Conservation (phyloP, 2,329 filamentous ascomycete species). For the Aaosphaeria arxii region DNA sequence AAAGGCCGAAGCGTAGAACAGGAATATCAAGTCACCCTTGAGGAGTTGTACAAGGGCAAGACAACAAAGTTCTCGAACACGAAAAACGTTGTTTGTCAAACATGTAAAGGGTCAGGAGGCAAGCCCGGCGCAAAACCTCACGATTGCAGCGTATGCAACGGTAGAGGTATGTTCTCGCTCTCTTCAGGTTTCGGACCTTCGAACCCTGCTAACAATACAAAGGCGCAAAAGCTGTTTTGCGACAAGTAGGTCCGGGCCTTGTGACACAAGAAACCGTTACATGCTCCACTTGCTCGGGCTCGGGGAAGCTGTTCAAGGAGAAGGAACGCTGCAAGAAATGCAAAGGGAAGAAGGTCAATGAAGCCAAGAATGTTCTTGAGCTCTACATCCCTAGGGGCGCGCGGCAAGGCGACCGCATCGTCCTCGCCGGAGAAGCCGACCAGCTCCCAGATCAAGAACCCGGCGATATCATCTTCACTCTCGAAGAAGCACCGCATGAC, state of each 20-base stretch:
- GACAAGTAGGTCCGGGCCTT: constrained; percentile 81
- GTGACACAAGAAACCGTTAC: constrained; percentile 75
- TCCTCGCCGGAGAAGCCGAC: constrained; percentile 90
- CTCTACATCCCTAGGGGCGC: constrained; percentile 89
- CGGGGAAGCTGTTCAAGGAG: constrained; percentile 85
- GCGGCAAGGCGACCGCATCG: constrained; percentile 79
- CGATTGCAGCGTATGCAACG: constrained; percentile 80
- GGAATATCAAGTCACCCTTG: constrained; percentile 83
- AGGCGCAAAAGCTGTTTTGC: constrained; percentile 71
- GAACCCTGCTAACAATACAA: constrained; percentile 12
- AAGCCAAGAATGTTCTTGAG: constrained; percentile 91
- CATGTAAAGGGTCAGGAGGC: constrained; percentile 85
- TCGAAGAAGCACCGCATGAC: constrained; percentile 79
- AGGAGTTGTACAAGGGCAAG: constrained; percentile 98
- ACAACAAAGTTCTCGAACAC: constrained; percentile 95
- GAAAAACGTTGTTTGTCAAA: constrained; percentile 84
- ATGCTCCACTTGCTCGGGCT: constrained; percentile 80
- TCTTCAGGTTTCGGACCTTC: no score
- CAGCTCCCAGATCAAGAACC: constrained; percentile 85
- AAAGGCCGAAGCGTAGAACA: constrained; percentile 84
- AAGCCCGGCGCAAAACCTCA: constrained; percentile 88
- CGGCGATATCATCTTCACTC: constrained; percentile 87
- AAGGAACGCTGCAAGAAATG: constrained; percentile 99
- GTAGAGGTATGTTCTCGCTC: constrained; percentile 54
- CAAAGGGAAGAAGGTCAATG: constrained; percentile 84